Evolutionary conservation across 2,329 filamentous ascomycete genomes (phyloP).

Genomic region (Fusarium napiforme): DNA sequence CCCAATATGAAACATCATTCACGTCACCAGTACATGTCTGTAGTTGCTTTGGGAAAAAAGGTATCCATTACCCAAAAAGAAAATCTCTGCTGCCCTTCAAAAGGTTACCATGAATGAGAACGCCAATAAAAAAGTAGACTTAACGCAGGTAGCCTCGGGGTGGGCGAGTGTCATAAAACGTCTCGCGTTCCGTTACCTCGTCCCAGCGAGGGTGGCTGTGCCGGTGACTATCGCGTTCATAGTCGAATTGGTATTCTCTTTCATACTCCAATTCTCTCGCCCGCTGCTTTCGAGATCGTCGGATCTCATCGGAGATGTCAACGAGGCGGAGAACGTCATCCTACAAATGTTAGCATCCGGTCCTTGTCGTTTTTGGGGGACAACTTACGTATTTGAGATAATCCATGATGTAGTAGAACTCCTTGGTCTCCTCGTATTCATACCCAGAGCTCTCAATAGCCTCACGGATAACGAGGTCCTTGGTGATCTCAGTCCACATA

Average conservation of each 20-base stretch:
- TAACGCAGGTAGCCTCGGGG: slow-evolving; percentile 45
- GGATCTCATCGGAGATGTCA: slow-evolving; percentile 84
- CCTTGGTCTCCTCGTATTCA: slow-evolving; percentile 88
- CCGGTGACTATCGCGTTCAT: slow-evolving; percentile 56
- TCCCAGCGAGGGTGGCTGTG: slow-evolving; percentile 58
- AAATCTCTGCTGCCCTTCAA: slow-evolving; percentile 11
- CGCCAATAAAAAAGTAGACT: slow-evolving; percentile 29
- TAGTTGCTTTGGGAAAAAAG: slow-evolving; percentile 16
- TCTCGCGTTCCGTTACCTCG: slow-evolving; percentile 75
- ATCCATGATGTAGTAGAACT: slow-evolving; percentile 91
- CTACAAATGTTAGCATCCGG: slow-evolving; percentile 56
- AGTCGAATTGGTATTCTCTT: slow-evolving; percentile 64
- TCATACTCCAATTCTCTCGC: slow-evolving; percentile 68
- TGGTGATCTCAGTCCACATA: slow-evolving; percentile 98
- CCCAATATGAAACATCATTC: slow-evolving; percentile 19
- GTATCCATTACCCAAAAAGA: slow-evolving; percentile 27
- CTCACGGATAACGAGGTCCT: slow-evolving; percentile 87
- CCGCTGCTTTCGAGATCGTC: slow-evolving; percentile 66
- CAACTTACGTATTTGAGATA: slow-evolving; percentile 85
- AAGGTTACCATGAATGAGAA: slow-evolving; percentile 25
- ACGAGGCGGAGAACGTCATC: slow-evolving; percentile 89
- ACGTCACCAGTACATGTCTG: slow-evolving; percentile 26
- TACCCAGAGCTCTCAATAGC: slow-evolving; percentile 88
- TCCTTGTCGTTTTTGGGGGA: not conserved
- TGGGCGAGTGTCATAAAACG: slow-evolving; percentile 67